A percentile compares a stretch with the other conserved stretches of the same genome.
Conservation (phyloP, 768 basidiomycete genomes). For the Jaapia argillacea region DNA sequence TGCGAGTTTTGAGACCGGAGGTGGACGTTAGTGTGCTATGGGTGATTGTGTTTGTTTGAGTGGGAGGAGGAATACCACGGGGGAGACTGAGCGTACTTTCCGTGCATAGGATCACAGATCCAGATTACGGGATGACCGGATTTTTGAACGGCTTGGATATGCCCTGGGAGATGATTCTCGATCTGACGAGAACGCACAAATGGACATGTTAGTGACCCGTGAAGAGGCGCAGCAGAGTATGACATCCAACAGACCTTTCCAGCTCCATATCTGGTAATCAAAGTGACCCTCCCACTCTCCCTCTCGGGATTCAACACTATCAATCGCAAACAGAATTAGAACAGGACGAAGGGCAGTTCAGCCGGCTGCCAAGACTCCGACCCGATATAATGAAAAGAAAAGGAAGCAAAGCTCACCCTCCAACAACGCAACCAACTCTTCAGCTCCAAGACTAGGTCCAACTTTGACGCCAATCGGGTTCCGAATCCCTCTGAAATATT, state of each 20-base stretch:
- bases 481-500: conserved; percentile 86
- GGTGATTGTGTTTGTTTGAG: no score
- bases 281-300: conserved; percentile 72
- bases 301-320: conserved; percentile 82
- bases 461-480: conserved; percentile 97
- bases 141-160: conserved; percentile 72
- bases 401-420: conserved; percentile 44
- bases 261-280: conserved; percentile 93
- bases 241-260: conserved; percentile 42
- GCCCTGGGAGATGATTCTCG: conserved; percentile 59
- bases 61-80: background rate
- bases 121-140: conserved; percentile 86
- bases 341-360: conserved; percentile 4
- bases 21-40: conserved; percentile 79
- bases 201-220: background rate
- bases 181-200: no score
- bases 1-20: conserved; percentile 79
- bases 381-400: no score
- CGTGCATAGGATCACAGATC: conserved; percentile 98
- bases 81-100: conserved; percentile 56
- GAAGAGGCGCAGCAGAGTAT: background rate
- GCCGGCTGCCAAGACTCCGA: no score
- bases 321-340: background rate
- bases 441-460: conserved; percentile 75
- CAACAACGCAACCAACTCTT: conserved; percentile 69